Evolutionary conservation across 2,329 filamentous ascomycete genomes (phyloP), one percentile per base, ranked within the genome.

Genomic region (Hymenoscyphus fraxineus): DNA sequence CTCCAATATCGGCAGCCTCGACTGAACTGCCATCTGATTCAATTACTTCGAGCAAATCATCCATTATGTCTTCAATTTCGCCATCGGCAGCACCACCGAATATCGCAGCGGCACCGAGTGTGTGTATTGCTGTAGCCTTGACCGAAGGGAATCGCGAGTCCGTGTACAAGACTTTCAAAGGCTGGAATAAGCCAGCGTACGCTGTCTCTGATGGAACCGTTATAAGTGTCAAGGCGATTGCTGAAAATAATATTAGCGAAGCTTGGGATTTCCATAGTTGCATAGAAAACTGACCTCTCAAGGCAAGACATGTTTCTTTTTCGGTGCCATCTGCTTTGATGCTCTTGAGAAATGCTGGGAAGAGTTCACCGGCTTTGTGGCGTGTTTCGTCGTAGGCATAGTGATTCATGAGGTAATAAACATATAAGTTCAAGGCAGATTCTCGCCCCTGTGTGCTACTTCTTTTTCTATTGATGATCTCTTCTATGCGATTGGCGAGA

Each of bases 391-490:
- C 85, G 59, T 82, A 80, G 2, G 85, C 82, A 74, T 85, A 90
- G 68, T 87, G 85, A 38, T 81, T 80, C 71, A 85, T 88, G 60
- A 90, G 77, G 58, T 87, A 80, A 63, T 85, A 81, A 60, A 81
- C 81, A 74, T 87, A 90, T 6, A 79, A 78, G 41, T 79, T 78
- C 61, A 90, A 78, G 44, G 81, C 81, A 57, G 85, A 80, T 71
- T 90, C 87, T 62, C 89, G 82, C 35, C 87, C 85, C 64, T 87
- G 82, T 12, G 81, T 82, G 66, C 83, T 89, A 74, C 85, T 88
- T 68, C 87, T 83, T 79, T 91, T 91, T 69, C 87, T 83, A 70
- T 91, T 86, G 63, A 86, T 80, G 51, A 91, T 84, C 70, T 88
- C 84, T 61, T 88, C 81, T 61, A 90, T 84, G 56, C 83, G 81